These are phyloP conservation scores for Eucalyptus curtisii DNA, from an alignment of 345 rosid genomes.

Conservation along the genomic window DNA sequence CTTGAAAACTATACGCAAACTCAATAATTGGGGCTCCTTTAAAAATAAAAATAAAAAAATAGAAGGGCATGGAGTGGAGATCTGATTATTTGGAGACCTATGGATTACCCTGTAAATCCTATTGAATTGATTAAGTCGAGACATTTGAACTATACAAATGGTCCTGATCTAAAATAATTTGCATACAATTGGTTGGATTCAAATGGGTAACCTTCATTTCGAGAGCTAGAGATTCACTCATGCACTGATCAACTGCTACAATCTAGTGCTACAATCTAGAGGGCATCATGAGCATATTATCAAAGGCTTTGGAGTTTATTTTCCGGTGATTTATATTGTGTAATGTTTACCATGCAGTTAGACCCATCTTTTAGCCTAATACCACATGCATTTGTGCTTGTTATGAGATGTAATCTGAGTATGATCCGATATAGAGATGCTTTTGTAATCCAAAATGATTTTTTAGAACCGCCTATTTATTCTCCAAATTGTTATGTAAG, in stretches of 20 bases:
- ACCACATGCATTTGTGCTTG: not conserved
- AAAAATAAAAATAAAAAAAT: too few species aligned
- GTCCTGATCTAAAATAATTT: rapidly evolving
- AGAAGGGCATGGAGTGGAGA: not conserved
- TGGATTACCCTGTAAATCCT: not conserved
- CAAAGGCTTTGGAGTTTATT: not conserved
- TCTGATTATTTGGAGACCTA: rapidly evolving
- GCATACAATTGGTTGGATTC: not conserved
- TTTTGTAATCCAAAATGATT: not conserved
- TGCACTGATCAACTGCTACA: not conserved
- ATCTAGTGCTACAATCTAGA: not conserved
- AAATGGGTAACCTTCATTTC: not conserved
- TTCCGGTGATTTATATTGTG: not conserved
- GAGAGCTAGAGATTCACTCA: not conserved
- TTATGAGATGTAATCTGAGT: not conserved
- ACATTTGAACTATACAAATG: not conserved
- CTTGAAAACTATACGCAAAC: not conserved
- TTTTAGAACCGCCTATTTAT: not conserved
- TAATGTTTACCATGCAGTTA: not conserved
- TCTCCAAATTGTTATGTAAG: not conserved
- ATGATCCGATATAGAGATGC: not conserved
- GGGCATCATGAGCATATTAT: not conserved
- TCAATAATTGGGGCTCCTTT: not conserved
- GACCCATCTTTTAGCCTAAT: not conserved
- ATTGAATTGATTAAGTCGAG: rapidly evolving